Conservation (phyloP, 2,329 filamentous ascomycete genomes). For the Basipetospora chlamydospora region DNA sequence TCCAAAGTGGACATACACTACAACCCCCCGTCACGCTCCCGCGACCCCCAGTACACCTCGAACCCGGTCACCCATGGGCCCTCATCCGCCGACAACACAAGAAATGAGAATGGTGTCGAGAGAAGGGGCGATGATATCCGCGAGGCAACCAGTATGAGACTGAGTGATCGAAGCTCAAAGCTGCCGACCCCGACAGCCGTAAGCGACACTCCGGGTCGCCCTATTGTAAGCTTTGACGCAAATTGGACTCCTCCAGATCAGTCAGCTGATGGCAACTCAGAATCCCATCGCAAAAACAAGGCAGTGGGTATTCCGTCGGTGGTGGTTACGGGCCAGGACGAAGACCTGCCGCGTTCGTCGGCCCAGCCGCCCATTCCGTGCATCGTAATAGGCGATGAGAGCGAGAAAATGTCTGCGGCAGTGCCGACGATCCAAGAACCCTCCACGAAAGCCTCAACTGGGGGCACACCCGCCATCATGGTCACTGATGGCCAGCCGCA, state of each 20-base stretch:
- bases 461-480: no score
- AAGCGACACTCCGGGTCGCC: constrained; percentile 77
- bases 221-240: constrained; percentile 92
- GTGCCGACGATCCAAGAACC: constrained; percentile 21
- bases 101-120: constrained; percentile 50
- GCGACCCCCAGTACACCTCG: constrained; percentile 64
- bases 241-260: constrained; percentile 63
- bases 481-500: no score
- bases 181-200: constrained; percentile 81
- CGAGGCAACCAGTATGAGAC: constrained; percentile 75
- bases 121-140: constrained; percentile 78
- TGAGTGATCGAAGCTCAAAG: constrained; percentile 74
- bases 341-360: constrained; percentile 8
- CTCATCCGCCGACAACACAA: constrained; percentile 22
- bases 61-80: constrained; percentile 34
- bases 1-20: constrained; percentile 49
- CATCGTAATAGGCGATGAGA: constrained; percentile 23
- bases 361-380: constrained; percentile 21
- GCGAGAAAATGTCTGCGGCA: constrained; percentile 14
- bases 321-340: background rate
- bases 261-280: constrained; percentile 50
- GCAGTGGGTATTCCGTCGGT: constrained; percentile 7
- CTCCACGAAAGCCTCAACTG: background rate
- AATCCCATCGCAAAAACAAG: constrained; percentile 10
- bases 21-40: constrained; percentile 71